These are phyloP conservation scores for Citrus inodora DNA, from an alignment of 345 rosid genomes.

Conservation along the genomic window DNA sequence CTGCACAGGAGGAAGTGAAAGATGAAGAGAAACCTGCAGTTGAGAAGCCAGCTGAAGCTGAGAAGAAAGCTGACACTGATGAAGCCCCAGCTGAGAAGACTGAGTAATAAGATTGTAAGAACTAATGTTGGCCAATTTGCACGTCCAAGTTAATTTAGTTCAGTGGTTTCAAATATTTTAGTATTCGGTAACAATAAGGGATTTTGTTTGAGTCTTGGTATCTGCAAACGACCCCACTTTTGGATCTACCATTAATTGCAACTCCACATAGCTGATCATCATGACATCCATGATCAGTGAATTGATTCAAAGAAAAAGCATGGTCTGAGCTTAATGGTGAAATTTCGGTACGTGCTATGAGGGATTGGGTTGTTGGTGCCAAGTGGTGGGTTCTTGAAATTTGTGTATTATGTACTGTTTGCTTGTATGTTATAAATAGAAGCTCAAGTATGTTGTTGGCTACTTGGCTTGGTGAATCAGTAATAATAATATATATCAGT, in stretches of 20 bases:
- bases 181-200: background rate
- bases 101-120: conserved; percentile 14
- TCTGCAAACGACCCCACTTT: background rate
- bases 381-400: background rate
- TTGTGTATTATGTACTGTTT: background rate
- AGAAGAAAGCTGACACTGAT: conserved; percentile 14
- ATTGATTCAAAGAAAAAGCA: background rate
- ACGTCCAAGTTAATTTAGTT: background rate
- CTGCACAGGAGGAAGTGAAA: conserved; percentile 27
- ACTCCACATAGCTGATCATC: background rate
- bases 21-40: conserved; percentile 18
- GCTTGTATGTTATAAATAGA: background rate
- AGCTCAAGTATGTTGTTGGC: background rate
- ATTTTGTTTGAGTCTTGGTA: background rate
- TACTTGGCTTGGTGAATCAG: background rate
- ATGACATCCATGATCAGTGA: background rate
- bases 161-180: background rate
- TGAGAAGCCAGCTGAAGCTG: background rate
- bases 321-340: background rate
- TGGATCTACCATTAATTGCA: background rate
- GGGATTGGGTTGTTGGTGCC: conserved; percentile 5
- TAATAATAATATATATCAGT: background rate
- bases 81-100: conserved; percentile 27
- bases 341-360: background rate
- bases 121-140: conserved; percentile 3